Conservation (phyloP, 805 yeast species). For the Wickerhamiella domercqiae region DNA sequence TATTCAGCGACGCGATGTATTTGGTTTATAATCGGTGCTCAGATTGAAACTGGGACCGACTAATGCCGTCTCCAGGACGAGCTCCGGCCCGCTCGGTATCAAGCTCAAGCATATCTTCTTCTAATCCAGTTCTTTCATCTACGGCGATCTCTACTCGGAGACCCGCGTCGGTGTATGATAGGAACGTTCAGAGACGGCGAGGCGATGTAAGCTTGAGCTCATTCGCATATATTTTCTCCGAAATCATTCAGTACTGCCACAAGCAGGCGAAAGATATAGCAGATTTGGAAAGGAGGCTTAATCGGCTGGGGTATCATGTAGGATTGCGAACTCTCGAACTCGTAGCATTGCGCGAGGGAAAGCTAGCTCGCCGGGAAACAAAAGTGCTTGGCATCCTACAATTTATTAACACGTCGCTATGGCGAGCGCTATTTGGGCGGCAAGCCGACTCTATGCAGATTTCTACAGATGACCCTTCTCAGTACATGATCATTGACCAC, state of each 20-base stretch:
- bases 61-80: too few relatives aligned
- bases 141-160: too few relatives aligned
- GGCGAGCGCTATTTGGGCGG: conserved; percentile 61
- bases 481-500: conserved; percentile 69
- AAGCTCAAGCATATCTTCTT: too few relatives aligned
- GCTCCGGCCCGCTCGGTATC: too few relatives aligned
- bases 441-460: conserved; percentile 63
- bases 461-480: conserved; percentile 48
- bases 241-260: conserved; percentile 52
- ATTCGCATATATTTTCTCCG: conserved; percentile 53
- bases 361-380: conserved; percentile 48
- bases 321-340: conserved; percentile 62
- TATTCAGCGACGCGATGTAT: too few relatives aligned
- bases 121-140: too few relatives aligned
- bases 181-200: conserved; percentile 47
- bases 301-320: conserved; percentile 60
- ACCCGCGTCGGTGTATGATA: conserved; percentile 40
- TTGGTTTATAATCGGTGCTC: too few relatives aligned
- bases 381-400: conserved; percentile 53
- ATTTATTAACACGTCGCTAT: conserved; percentile 55
- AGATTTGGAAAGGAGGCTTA: conserved; percentile 45
- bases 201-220: conserved; percentile 55
- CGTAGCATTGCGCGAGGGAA: conserved; percentile 51
- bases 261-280: conserved; percentile 48
- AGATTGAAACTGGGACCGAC: too few relatives aligned